phyloP scores from a whole-genome alignment of 2,329 filamentous ascomycete species.

The Coniochaeta ligniaria region DNA sequence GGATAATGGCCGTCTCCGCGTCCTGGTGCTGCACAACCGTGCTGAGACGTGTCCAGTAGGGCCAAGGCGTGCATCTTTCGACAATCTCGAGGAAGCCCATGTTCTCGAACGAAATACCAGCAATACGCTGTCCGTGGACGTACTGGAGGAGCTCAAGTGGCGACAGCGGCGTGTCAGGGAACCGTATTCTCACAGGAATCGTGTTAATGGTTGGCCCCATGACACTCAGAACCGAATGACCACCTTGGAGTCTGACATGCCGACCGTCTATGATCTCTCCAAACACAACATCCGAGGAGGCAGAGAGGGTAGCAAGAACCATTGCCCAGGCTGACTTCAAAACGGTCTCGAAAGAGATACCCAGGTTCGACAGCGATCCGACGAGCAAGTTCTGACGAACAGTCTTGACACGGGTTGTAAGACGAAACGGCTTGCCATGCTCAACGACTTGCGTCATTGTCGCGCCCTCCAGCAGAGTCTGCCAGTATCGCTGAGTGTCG shows the following conservation, averaged over 20 bases:
- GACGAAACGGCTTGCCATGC: conserved; percentile 31
- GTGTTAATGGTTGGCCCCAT: conserved; percentile 38
- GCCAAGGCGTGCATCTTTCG: conserved; percentile 46
- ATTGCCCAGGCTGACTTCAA: conserved; percentile 53
- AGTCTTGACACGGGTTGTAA: conserved; percentile 30
- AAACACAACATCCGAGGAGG: conserved; percentile 45
- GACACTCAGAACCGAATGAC: conserved; percentile 49
- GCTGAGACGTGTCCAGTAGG: conserved; percentile 45
- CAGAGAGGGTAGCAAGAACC: conserved; percentile 42
- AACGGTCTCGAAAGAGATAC: conserved; percentile 42
- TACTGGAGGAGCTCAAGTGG: conserved; percentile 40
- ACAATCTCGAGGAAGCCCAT: conserved; percentile 45
- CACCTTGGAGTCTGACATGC: conserved; percentile 30
- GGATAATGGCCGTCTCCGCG: conserved; percentile 27
- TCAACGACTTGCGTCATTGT: conserved; percentile 37
- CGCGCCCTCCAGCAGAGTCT: conserved; percentile 33
- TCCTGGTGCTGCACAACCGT: conserved; percentile 45
- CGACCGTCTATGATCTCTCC: conserved; percentile 45
- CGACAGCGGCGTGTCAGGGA: conserved; percentile 34
- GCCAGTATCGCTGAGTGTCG: conserved; percentile 38
- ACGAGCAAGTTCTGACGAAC: conserved; percentile 31
- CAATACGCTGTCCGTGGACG: conserved; percentile 41
- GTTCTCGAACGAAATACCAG: conserved; percentile 40
- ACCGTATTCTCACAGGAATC: conserved; percentile 40
- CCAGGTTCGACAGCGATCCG: conserved; percentile 32